These are phyloP conservation scores for Isatis lusitanica DNA, from an alignment of 441 rosid genomes.

Conservation along the genomic window DNA sequence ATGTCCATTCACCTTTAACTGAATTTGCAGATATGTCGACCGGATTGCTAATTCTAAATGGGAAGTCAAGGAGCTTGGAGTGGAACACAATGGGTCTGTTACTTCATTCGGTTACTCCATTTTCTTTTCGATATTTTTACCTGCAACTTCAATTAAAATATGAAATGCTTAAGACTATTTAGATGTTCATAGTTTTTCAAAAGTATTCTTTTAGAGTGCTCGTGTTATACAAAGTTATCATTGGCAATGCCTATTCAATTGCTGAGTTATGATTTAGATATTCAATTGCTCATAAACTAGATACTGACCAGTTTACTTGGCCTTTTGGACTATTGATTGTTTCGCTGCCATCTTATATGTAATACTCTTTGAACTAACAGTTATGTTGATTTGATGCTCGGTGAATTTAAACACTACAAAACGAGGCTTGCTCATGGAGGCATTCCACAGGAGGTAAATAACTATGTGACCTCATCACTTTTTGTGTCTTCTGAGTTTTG, in stretches of 20 bases:
- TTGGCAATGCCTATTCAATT: background rate
- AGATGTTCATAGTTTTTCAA: background rate
- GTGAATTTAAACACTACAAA: conserved; percentile 92
- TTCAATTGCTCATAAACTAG: background rate
- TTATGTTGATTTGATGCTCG: conserved; percentile 93
- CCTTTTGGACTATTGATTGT: conserved; percentile 3
- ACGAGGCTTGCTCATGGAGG: conserved; percentile 96
- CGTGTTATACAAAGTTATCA: background rate
- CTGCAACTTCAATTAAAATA: background rate
- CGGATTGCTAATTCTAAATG: conserved; percentile 90
- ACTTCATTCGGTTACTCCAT: conserved; percentile 23
- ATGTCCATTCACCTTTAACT: conserved; percentile 13
- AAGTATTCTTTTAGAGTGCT: background rate
- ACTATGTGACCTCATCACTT: conserved; percentile 6
- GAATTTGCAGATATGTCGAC: conserved; percentile 75
- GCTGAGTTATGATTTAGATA: conserved; percentile 6
- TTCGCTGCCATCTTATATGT: background rate
- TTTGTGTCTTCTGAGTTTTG: background rate
- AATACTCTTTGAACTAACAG: conserved; percentile 42
- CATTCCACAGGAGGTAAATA: conserved; percentile 81
- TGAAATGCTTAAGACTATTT: background rate
- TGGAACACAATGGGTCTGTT: conserved; percentile 97
- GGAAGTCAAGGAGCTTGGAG: conserved; percentile 96
- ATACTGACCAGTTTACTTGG: conserved; percentile 15
- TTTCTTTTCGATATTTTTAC: background rate